These are phyloP conservation scores for Xylaria digitata DNA, from an alignment of 2,329 filamentous ascomycete species.

Conservation along the genomic window DNA sequence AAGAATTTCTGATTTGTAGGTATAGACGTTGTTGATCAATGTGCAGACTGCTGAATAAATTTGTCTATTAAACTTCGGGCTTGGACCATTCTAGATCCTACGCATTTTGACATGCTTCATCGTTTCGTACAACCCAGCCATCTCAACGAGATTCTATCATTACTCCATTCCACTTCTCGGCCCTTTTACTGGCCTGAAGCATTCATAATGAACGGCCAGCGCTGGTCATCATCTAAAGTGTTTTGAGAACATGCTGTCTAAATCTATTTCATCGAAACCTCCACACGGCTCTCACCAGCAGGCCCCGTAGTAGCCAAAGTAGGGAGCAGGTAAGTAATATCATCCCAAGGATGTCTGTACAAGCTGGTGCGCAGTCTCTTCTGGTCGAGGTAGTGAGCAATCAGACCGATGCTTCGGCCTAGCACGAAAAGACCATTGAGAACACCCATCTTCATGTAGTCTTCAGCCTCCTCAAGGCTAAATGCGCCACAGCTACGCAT, in stretches of 20 bases:
- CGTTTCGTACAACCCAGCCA: conserved; percentile 45
- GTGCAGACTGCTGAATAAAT: conserved; percentile 26
- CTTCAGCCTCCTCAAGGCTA: conserved; percentile 94
- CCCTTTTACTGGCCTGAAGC: conserved; percentile 29
- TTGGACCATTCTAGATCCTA: conserved; percentile 37
- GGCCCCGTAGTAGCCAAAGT: conserved; percentile 77
- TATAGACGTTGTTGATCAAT: conserved; percentile 4
- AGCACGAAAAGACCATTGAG: conserved; percentile 99
- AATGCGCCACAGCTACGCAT: conserved; percentile 98
- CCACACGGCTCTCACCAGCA: conserved; percentile 86
- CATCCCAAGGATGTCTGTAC: conserved; percentile 99
- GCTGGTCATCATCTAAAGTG: conserved; percentile 42
- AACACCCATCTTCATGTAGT: conserved; percentile 99
- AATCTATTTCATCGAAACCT: conserved; percentile 77
- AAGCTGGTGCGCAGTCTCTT: conserved; percentile 98
- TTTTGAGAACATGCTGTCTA: conserved; percentile 42
- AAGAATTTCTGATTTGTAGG: neutral
- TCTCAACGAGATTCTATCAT: conserved; percentile 42
- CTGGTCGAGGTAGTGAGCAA: conserved; percentile 99
- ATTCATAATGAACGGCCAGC: conserved; percentile 36
- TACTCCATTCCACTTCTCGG: conserved; percentile 37
- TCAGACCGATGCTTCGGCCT: conserved; percentile 96
- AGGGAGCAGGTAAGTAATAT: conserved; percentile 94
- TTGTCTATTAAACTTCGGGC: conserved; percentile 43
- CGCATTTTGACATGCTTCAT: conserved; percentile 41